Percentiles rank a stretch among this genome's conserved stretches.
phyloP scores from a whole-genome alignment of 805 yeast species.

The Zygotorulaspora danielsina region DNA sequence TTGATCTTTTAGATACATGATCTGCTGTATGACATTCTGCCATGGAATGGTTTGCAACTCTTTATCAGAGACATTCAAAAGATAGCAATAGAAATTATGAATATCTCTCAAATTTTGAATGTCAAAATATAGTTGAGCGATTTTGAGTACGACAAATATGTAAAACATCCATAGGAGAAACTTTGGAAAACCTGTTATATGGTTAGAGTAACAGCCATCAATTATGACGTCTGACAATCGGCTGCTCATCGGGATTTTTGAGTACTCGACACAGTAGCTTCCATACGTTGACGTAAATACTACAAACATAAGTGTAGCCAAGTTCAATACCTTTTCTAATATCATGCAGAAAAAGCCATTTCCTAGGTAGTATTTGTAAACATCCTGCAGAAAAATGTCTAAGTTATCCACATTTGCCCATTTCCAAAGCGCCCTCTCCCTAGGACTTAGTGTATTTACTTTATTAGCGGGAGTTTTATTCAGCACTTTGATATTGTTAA shows the following conservation, averaged over 20 bases:
- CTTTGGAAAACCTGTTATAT: slow-evolving; percentile 51
- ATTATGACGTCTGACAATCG: slow-evolving; percentile 37
- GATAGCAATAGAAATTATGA: slow-evolving; percentile 65
- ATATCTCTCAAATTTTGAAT: slow-evolving; percentile 67
- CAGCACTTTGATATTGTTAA: slow-evolving; percentile 25
- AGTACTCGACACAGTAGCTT: slow-evolving; percentile 74
- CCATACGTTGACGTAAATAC: slow-evolving; percentile 74
- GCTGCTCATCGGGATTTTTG: slow-evolving; percentile 37
- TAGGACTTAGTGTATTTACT: slow-evolving; percentile 48
- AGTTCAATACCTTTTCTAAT: slow-evolving; percentile 58
- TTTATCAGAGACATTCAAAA: slow-evolving; percentile 67
- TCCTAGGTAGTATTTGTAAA: slow-evolving; percentile 79
- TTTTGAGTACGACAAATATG: slow-evolving; percentile 48
- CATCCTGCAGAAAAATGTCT: slow-evolving; percentile 78
- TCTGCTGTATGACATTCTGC: slow-evolving; percentile 75
- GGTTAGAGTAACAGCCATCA: slow-evolving; percentile 37
- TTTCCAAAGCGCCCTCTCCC: slow-evolving; percentile 82
- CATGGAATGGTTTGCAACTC: slow-evolving; percentile 92
- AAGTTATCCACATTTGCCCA: slow-evolving; percentile 96
- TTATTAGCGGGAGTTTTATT: slow-evolving; percentile 27
- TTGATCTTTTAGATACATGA: slow-evolving; percentile 71
- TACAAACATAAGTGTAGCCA: slow-evolving; percentile 73
- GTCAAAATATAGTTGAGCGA: slow-evolving; percentile 56
- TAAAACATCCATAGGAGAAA: slow-evolving; percentile 60
- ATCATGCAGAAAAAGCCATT: slow-evolving; percentile 82